phyloP scores from a whole-genome alignment of 2,329 filamentous ascomycete species.

The Diaporthe sp. region DNA sequence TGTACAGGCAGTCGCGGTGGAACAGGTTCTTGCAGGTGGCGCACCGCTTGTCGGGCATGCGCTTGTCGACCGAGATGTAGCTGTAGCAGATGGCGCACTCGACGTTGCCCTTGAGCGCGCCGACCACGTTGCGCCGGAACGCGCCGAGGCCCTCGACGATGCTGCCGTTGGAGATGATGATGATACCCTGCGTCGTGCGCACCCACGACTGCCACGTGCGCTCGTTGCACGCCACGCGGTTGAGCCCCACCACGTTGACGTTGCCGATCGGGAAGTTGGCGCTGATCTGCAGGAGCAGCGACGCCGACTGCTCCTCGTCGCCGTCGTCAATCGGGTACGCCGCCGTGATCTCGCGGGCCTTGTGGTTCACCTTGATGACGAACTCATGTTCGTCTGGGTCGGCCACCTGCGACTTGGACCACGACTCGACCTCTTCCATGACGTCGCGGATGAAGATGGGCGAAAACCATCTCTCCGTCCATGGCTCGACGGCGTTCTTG shows the following conservation, averaged over 20 bases:
- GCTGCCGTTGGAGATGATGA: slow-evolving; percentile 91
- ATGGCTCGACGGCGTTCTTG: slow-evolving; percentile 80
- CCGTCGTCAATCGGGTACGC: slow-evolving; percentile 74
- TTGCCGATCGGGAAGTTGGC: slow-evolving; percentile 83
- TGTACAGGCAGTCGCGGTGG: slow-evolving; percentile 89
- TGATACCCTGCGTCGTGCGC: slow-evolving; percentile 87
- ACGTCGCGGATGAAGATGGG: slow-evolving; percentile 73
- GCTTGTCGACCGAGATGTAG: slow-evolving; percentile 88
- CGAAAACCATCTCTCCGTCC: slow-evolving; percentile 88
- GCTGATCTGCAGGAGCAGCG: slow-evolving; percentile 85
- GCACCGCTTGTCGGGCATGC: slow-evolving; percentile 91
- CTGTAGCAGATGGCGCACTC: slow-evolving; percentile 98
- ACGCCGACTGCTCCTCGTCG: slow-evolving; percentile 81
- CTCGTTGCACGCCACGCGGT: slow-evolving; percentile 88
- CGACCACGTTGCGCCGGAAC: slow-evolving; percentile 88
- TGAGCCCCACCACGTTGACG: slow-evolving; percentile 80
- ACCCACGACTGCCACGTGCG: slow-evolving; percentile 95
- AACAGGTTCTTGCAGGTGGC: slow-evolving; percentile 94
- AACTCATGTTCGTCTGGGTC: slow-evolving; percentile 66
- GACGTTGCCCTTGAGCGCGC: slow-evolving; percentile 89
- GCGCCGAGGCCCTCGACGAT: slow-evolving; percentile 87
- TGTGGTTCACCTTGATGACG: slow-evolving; percentile 76
- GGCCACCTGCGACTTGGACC: slow-evolving; percentile 65
- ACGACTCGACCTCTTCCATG: slow-evolving; percentile 74
- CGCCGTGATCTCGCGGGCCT: slow-evolving; percentile 81